These are phyloP conservation scores for Amanita thiersii DNA, from an alignment of 768 basidiomycete genomes.

Conservation along the genomic window DNA sequence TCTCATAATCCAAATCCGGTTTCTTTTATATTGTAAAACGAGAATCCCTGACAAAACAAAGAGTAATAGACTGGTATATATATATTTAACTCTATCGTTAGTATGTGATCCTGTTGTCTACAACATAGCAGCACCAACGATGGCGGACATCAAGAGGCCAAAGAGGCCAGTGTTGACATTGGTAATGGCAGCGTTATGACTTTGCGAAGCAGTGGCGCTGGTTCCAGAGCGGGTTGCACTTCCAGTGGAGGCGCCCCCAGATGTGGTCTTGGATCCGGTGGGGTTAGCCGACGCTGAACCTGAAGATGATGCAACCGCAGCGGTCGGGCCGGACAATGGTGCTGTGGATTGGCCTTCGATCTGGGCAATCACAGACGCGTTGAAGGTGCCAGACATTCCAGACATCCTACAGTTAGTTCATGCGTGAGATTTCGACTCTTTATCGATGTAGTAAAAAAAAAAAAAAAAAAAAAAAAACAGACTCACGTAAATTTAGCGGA, in stretches of 20 bases:
- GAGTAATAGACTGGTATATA: too few species aligned
- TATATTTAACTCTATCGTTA: too few species aligned
- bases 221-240: slow-evolving; percentile 16
- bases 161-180: slow-evolving; percentile 22
- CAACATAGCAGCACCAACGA: slow-evolving; percentile 29
- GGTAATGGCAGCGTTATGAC: slow-evolving; percentile 18
- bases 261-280: slow-evolving; percentile 12
- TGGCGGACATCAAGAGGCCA: slow-evolving; percentile 24
- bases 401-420: slow-evolving; percentile 35
- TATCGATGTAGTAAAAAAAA: not conserved
- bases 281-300: slow-evolving; percentile 13
- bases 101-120: too few species aligned
- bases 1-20: too few species aligned
- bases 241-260: slow-evolving; percentile 14
- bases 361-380: slow-evolving; percentile 39
- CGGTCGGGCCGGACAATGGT: slow-evolving; percentile 35
- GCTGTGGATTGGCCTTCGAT: slow-evolving; percentile 57
- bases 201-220: slow-evolving; percentile 13
- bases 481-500: slow-evolving; percentile 72
- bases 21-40: too few species aligned
- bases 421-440: not conserved
- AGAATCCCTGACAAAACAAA: too few species aligned
- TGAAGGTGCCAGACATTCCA: slow-evolving; percentile 71
- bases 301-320: slow-evolving; percentile 18
- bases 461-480: not conserved